A percentile compares a stretch with the other conserved stretches of the same genome.
Evolutionary conservation across 768 basidiomycete species (phyloP).

Genomic region (Tephrocybe sp.): DNA sequence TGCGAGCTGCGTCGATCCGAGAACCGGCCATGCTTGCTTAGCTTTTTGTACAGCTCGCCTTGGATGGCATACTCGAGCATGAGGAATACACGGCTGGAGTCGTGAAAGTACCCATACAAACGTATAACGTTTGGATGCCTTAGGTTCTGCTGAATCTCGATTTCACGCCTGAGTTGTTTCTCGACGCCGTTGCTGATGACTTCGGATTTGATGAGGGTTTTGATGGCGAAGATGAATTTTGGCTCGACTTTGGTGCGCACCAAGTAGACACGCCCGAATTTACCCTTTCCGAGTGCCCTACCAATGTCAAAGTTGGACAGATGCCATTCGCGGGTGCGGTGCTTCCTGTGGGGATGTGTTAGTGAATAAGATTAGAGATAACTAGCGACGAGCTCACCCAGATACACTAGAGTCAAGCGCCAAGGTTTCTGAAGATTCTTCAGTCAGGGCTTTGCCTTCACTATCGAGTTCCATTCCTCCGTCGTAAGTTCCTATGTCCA

Average conservation of each 20-base stretch:
- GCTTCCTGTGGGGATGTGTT: slow-evolving; percentile 36
- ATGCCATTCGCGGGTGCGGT: slow-evolving; percentile 82
- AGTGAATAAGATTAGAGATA: background rate
- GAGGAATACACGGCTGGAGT: slow-evolving; percentile 93
- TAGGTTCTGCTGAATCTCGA: slow-evolving; percentile 96
- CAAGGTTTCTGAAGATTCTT: slow-evolving; percentile 75
- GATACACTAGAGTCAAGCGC: slow-evolving; percentile 82
- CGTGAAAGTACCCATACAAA: slow-evolving; percentile 97
- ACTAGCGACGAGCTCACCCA: slow-evolving; percentile 36
- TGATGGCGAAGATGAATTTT: slow-evolving; percentile 92
- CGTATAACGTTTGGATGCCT: slow-evolving; percentile 93
- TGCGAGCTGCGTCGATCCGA: slow-evolving; percentile 82
- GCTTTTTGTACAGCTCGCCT: slow-evolving; percentile 95
- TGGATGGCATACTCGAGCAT: slow-evolving; percentile 98
- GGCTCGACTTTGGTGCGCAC: slow-evolving; percentile 87
- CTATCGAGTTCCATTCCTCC: slow-evolving; percentile 89
- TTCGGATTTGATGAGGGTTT: slow-evolving; percentile 95
- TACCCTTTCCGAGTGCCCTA: slow-evolving; percentile 93
- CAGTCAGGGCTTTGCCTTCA: slow-evolving; percentile 65
- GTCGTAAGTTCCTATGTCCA: slow-evolving; percentile 90
- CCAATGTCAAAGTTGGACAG: slow-evolving; percentile 91
- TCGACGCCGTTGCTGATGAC: slow-evolving; percentile 88
- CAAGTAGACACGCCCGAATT: slow-evolving; percentile 99
- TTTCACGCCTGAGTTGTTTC: slow-evolving; percentile 95
- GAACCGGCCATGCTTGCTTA: slow-evolving; percentile 82